A percentile compares a stretch with the other conserved stretches of the same genome.
phyloP scores from a whole-genome alignment of 2,329 filamentous ascomycete genomes.

The Myriosclerotinia duriaeana region DNA sequence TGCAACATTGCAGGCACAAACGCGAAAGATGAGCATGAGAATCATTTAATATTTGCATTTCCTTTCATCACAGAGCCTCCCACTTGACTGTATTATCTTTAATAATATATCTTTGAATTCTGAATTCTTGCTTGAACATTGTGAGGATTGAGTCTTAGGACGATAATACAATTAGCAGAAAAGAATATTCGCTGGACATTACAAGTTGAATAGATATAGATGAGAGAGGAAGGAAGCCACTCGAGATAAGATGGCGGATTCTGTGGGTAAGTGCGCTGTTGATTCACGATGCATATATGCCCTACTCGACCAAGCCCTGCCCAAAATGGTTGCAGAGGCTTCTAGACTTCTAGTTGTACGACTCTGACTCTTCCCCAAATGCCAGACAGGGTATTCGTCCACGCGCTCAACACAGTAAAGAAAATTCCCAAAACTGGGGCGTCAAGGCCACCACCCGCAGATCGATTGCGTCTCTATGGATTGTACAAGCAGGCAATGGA shows the following conservation, averaged over 20 bases:
- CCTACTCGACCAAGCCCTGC: slow-evolving; percentile 15
- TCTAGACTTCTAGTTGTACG: neutral
- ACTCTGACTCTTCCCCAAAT: slow-evolving; percentile 13
- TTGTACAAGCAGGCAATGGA: slow-evolving; percentile 99
- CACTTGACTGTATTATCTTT: neutral
- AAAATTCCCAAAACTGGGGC: slow-evolving; percentile 94
- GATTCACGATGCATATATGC: slow-evolving; percentile 10
- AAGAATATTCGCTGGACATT: neutral
- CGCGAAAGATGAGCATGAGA: slow-evolving; percentile 22
- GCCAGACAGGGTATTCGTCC: slow-evolving; percentile 93
- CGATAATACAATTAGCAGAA: neutral
- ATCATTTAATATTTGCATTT: slow-evolving; percentile 15
- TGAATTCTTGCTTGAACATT: neutral
- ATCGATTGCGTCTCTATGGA: slow-evolving; percentile 90
- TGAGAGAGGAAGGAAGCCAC: slow-evolving; percentile 20
- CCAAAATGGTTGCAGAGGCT: neutral
- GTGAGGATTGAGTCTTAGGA: neutral
- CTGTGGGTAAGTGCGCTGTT: slow-evolving; percentile 47
- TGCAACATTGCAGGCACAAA: slow-evolving; percentile 1
- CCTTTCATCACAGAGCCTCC: slow-evolving; percentile 12
- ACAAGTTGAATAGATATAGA: slow-evolving; percentile 3
- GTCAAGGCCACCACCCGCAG: slow-evolving; percentile 78
- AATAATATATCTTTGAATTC: slow-evolving; percentile 13
- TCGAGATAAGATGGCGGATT: slow-evolving; percentile 50
- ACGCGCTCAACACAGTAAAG: slow-evolving; percentile 98